These are phyloP conservation scores for Hymenoscyphus fraxineus DNA, from an alignment of 2,329 filamentous ascomycete genomes.

Conservation along the genomic window DNA sequence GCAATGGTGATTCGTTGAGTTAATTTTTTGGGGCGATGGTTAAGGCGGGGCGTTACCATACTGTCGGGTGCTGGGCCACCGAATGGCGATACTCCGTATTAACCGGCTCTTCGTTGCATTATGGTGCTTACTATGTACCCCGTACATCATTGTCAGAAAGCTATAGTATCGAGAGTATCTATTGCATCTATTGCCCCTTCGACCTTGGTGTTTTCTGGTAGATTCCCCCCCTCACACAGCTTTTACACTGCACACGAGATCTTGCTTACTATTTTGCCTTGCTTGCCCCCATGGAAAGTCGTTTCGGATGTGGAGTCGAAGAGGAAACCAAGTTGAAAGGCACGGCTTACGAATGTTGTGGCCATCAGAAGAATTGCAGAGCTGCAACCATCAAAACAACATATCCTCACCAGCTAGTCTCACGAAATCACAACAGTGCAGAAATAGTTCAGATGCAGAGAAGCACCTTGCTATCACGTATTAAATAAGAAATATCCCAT, in stretches of 20 bases:
- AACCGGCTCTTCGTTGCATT: background rate
- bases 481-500: too few species aligned
- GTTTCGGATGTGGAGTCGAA: background rate
- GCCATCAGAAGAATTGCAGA: background rate
- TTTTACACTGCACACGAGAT: too few species aligned
- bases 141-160: background rate
- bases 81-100: background rate
- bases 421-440: too few species aligned
- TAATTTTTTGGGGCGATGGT: background rate
- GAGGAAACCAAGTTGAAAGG: background rate
- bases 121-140: background rate
- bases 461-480: too few species aligned
- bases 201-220: too few species aligned
- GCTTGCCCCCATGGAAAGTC: background rate
- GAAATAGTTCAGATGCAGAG: too few species aligned
- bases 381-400: too few species aligned
- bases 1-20: background rate
- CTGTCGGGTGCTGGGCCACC: background rate
- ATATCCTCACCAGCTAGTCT: too few species aligned
- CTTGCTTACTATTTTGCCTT: background rate
- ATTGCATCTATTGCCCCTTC: too few species aligned
- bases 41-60: background rate
- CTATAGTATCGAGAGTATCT: too few species aligned
- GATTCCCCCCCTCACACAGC: too few species aligned
- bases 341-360: background rate